Evolutionary conservation across 352 stramenopile species (phyloP).

Genomic region (Phytophthora hybrid): DNA sequence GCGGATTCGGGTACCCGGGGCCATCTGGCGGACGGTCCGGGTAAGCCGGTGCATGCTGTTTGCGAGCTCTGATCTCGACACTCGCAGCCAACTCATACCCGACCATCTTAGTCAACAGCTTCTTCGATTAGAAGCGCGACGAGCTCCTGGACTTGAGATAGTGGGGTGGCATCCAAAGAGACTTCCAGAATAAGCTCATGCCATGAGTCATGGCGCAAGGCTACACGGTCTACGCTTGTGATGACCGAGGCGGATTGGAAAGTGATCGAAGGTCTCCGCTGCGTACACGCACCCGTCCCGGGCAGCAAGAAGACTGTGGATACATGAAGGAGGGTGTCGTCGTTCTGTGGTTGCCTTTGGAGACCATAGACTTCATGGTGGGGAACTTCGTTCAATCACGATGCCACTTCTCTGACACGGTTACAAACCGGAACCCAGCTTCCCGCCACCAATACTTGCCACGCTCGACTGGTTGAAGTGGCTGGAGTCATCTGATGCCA

Average conservation of each 20-base stretch:
- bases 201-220: slow-evolving; percentile 29
- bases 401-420: background rate
- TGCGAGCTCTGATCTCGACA: too few species aligned
- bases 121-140: slow-evolving; percentile 53
- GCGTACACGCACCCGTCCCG: too few species aligned
- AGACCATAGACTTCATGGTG: too few species aligned
- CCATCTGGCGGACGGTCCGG: too few species aligned
- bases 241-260: too few species aligned
- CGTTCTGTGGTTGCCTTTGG: too few species aligned
- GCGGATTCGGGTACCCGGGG: too few species aligned
- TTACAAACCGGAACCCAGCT: background rate
- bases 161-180: slow-evolving; percentile 57
- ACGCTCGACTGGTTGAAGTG: background rate
- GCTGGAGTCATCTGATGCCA: background rate
- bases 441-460: background rate
- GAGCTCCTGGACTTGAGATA: slow-evolving; percentile 54
- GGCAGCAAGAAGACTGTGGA: too few species aligned
- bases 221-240: slow-evolving; percentile 52
- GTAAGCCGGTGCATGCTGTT: too few species aligned
- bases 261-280: too few species aligned
- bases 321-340: too few species aligned
- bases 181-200: slow-evolving; percentile 51
- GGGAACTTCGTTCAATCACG: too few species aligned
- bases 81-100: slow-evolving; percentile 54
- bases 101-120: slow-evolving; percentile 65